These are phyloP conservation scores for Euphorbia schlechtendalii DNA, from an alignment of 441 rosid genomes.

Conservation along the genomic window DNA sequence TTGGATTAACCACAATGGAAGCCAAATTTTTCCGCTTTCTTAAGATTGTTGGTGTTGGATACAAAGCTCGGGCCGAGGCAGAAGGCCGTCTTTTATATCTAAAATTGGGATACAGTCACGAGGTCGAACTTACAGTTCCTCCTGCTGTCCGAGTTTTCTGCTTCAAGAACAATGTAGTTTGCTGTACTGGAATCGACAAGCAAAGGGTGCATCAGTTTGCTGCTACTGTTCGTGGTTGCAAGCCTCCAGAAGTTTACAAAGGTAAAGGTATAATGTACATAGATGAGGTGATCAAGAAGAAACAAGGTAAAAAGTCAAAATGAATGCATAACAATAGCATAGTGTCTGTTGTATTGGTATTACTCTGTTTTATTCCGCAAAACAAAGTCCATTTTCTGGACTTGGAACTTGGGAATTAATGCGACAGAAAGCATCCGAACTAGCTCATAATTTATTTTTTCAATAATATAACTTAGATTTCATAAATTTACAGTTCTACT, in stretches of 20 bases:
- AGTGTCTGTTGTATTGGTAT: not conserved
- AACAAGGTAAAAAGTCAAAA: conserved; percentile 52
- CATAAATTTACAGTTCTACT: not conserved
- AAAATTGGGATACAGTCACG: conserved; percentile 85
- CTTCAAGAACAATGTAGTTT: conserved; percentile 79
- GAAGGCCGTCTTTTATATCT: conserved; percentile 71
- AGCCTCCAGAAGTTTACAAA: conserved; percentile 57
- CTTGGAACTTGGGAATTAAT: not conserved
- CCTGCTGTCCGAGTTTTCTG: conserved; percentile 83
- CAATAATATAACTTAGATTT: not conserved
- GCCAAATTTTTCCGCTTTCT: too few relatives aligned
- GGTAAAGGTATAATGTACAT: conserved; percentile 53
- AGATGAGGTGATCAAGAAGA: conserved; percentile 51
- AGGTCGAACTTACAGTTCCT: conserved; percentile 79
- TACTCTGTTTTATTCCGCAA: not conserved
- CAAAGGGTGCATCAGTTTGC: conserved; percentile 86
- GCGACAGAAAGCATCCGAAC: not conserved
- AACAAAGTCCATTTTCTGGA: not conserved
- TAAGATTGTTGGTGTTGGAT: conserved; percentile 89
- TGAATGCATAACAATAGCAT: not conserved
- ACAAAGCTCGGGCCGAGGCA: conserved; percentile 90
- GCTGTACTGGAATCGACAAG: conserved; percentile 84
- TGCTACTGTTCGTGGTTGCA: conserved; percentile 56
- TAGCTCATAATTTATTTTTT: not conserved
- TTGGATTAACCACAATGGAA: too few relatives aligned